Evolutionary conservation across 768 basidiomycete genomes (phyloP).

Genomic region (Boletus speciosus): DNA sequence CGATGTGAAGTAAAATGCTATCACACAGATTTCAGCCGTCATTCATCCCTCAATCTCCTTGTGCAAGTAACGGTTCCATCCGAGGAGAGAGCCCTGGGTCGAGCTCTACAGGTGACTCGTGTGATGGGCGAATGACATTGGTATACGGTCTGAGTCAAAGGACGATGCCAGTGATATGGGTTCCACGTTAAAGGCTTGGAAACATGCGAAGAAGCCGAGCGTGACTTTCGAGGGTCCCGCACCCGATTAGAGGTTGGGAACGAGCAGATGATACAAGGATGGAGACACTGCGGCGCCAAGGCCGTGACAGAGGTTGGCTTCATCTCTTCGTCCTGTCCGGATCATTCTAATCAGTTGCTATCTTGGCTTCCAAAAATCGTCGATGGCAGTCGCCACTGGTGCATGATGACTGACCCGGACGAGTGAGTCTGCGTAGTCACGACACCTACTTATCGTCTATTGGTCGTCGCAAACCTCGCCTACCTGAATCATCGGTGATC

Average conservation of each 20-base stretch:
- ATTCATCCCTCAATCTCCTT: slow-evolving; percentile 49
- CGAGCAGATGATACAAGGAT: slow-evolving; percentile 62
- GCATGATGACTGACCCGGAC: slow-evolving; percentile 41
- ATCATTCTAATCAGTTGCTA: slow-evolving; percentile 3
- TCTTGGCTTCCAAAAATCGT: slow-evolving; percentile 78
- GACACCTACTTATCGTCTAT: no score
- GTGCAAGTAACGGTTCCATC: slow-evolving; percentile 39
- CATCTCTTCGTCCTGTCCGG: not conserved
- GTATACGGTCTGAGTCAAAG: slow-evolving; percentile 10
- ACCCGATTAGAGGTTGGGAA: slow-evolving; percentile 29
- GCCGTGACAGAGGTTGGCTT: slow-evolving; percentile 75
- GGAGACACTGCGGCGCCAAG: slow-evolving; percentile 75
- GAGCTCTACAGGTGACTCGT: slow-evolving; percentile 83
- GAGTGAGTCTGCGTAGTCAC: slow-evolving; percentile 14
- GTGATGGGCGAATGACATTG: slow-evolving; percentile 68
- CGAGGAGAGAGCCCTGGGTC: slow-evolving; percentile 63
- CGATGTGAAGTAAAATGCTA: slow-evolving; percentile 18
- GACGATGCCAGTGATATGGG: slow-evolving; percentile 22
- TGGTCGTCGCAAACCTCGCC: no score
- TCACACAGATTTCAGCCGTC: slow-evolving; percentile 24
- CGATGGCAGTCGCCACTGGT: slow-evolving; percentile 66
- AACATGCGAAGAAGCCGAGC: slow-evolving; percentile 55
- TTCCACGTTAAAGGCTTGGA: slow-evolving; percentile 26
- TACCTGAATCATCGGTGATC: no score
- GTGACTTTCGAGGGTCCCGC: slow-evolving; percentile 64